Evolutionary conservation across 1,284 basidiomycete genomes (phyloP), one percentile per base, ranked within the genome.

Genomic region (Ceratobasidium sp.): DNA sequence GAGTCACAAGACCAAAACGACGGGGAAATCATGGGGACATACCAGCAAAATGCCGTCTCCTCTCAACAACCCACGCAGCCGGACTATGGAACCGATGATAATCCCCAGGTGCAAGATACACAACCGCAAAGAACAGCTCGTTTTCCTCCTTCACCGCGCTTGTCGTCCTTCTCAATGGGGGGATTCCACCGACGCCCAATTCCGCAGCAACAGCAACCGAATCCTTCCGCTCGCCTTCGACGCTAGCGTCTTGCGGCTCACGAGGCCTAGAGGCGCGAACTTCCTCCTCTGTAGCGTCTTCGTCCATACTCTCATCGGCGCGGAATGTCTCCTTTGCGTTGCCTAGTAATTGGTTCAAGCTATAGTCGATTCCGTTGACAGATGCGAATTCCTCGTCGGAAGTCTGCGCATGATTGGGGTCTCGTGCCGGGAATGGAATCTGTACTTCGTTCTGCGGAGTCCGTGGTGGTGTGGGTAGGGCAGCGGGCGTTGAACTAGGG

Each of bases 11-110:
- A 54, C 32, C 21, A 43, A 18, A 28, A 23, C 6, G n/a, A n/a
- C n/a, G n/a, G n/a, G n/a, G 32, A 52, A 28, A 47, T 16, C 44
- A 30, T 21, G 26, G 41, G 21, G 28, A 80, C 86, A 32, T 54
- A 86, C 96, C 96, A 47, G 95, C 90, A 80, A 99, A 99, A 81
- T 99, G 97, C 35, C 97, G 84, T 71, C 97, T 85, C 78, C 94
- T 92, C 84, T 99, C 96, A 26, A 98, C 98, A 7, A 99, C 95
- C 98, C 97, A 98, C 4, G 93, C 91, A 1, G 94, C 90, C 0
- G 98, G 96, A 75, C 91, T 93, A 83, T 99, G 97, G 87, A 98
- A 99, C 46, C 96, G 90, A 80, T 99, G 97, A 81, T 99, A 99
- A 82, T 99, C 98, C 0, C 98, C 98, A 0, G 97, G 97, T 0